Conservation (phyloP, 2,329 filamentous ascomycete genomes). For the Fusarium subglutinans region DNA sequence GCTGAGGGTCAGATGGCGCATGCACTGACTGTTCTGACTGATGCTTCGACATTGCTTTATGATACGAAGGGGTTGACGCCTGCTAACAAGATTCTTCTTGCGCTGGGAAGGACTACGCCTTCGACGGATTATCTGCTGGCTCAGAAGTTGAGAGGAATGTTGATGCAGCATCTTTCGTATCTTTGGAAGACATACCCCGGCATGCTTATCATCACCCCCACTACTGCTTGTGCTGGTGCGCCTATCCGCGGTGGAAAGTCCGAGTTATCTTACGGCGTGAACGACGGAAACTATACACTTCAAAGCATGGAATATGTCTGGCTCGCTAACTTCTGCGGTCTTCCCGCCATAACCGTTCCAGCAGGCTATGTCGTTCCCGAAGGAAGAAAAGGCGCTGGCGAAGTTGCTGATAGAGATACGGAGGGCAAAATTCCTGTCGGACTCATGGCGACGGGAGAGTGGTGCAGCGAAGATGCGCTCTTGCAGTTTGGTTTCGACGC, state of each 20-base stretch:
- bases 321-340: conserved; percentile 61
- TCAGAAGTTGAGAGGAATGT: conserved; percentile 72
- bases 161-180: conserved; percentile 76
- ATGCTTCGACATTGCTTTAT: conserved; percentile 60
- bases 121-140: conserved; percentile 74
- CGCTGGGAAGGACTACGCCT: conserved; percentile 69
- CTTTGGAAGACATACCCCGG: conserved; percentile 73
- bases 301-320: conserved; percentile 61
- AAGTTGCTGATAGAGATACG: conserved; percentile 45
- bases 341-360: conserved; percentile 57
- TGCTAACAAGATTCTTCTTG: conserved; percentile 72
- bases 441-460: conserved; percentile 65
- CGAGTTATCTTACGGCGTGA: conserved; percentile 54
- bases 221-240: conserved; percentile 62
- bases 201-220: conserved; percentile 76
- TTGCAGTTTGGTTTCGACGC: conserved; percentile 59
- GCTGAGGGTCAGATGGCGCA: conserved; percentile 76
- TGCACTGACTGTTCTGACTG: conserved; percentile 76
- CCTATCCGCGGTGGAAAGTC: conserved; percentile 48
- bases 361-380: conserved; percentile 56
- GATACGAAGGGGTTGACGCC: conserved; percentile 62
- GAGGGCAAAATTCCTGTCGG: conserved; percentile 60
- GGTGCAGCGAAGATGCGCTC: conserved; percentile 60
- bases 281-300: conserved; percentile 58
- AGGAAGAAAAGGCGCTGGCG: conserved; percentile 42